Percentiles rank a stretch among this genome's conserved stretches.
These are phyloP conservation scores for Quercus parvula DNA, from an alignment of 306 rosid species.

Conservation along the genomic window DNA sequence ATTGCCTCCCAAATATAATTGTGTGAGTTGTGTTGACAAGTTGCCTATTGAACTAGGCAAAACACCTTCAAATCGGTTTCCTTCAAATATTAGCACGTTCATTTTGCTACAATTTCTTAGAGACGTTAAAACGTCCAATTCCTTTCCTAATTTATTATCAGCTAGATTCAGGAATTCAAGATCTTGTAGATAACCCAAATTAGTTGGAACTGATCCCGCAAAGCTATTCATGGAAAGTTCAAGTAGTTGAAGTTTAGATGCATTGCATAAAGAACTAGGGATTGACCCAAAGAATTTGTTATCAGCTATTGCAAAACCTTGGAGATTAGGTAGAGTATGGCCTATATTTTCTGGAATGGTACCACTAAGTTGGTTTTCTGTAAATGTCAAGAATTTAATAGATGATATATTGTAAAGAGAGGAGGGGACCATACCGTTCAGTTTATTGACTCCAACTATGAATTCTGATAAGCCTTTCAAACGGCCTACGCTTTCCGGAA, in stretches of 20 bases:
- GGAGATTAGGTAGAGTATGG: constrained; percentile 28
- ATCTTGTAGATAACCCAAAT: constrained; percentile 8
- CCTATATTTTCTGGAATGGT: constrained; percentile 31
- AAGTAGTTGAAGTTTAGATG: background rate
- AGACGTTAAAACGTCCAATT: constrained; percentile 17
- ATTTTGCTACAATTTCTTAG: constrained; percentile 26
- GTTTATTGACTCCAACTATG: background rate
- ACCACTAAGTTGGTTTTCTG: constrained; percentile 2
- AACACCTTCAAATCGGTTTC: constrained; percentile 32
- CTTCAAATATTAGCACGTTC: background rate
- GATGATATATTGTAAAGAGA: constrained; percentile 38
- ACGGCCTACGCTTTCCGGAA: constrained; percentile 28
- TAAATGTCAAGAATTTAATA: background rate
- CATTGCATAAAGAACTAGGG: constrained; percentile 31
- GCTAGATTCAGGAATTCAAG: fast-evolving
- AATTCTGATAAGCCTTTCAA: background rate
- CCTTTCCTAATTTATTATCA: constrained; percentile 1
- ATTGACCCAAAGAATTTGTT: constrained; percentile 33
- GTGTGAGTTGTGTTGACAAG: constrained; percentile 7
- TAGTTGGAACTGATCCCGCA: constrained; percentile 15
- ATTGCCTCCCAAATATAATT: background rate
- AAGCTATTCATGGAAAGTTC: background rate
- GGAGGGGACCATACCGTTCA: constrained; percentile 26
- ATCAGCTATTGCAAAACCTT: background rate
- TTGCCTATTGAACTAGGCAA: constrained; percentile 27